These are phyloP conservation scores for Jackrogersella multiformis DNA, from an alignment of 495 filamentous ascomycete genomes.

Conservation along the genomic window DNA sequence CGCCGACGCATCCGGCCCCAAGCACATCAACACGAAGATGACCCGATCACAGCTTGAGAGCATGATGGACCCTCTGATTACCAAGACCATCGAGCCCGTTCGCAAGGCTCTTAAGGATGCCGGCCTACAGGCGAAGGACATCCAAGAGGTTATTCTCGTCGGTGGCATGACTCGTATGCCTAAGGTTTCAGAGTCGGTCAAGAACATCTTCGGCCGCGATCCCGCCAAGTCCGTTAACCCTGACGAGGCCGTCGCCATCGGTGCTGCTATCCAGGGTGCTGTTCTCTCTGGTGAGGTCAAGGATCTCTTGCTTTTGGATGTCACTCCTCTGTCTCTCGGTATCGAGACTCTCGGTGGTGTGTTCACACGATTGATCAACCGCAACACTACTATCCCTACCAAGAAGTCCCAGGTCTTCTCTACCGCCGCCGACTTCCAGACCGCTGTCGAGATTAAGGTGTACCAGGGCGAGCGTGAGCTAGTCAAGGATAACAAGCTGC, in stretches of 20 bases:
- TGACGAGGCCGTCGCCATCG: conserved; percentile 98
- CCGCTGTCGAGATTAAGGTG: conserved; percentile 99
- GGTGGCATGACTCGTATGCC: conserved; percentile 99
- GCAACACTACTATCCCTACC: conserved; percentile 99
- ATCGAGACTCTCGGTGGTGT: conserved; percentile 99
- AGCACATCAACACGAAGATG: conserved; percentile 97
- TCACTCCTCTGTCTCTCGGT: conserved; percentile 97
- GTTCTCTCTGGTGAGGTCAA: conserved; percentile 97
- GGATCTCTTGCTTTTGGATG: conserved; percentile 94
- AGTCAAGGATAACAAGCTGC: conserved; percentile 97
- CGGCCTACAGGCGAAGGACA: conserved; percentile 90
- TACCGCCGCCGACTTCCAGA: conserved; percentile 98
- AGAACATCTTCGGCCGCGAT: conserved; percentile 96
- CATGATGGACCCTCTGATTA: conserved; percentile 91
- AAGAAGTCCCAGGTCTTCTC: conserved; percentile 99
- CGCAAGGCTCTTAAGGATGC: conserved; percentile 99
- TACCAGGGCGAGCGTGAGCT: conserved; percentile 99
- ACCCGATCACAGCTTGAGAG: conserved; percentile 91
- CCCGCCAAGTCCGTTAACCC: conserved; percentile 99
- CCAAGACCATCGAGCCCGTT: conserved; percentile 86
- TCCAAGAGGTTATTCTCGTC: conserved; percentile 98
- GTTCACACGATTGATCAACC: conserved; percentile 99
- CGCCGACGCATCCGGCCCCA: conserved; percentile 90
- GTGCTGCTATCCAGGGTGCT: conserved; percentile 97
- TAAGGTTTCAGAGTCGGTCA: conserved; percentile 97